Conservation (phyloP, 2,329 filamentous ascomycete species). For the Fusarium secorum region DNA sequence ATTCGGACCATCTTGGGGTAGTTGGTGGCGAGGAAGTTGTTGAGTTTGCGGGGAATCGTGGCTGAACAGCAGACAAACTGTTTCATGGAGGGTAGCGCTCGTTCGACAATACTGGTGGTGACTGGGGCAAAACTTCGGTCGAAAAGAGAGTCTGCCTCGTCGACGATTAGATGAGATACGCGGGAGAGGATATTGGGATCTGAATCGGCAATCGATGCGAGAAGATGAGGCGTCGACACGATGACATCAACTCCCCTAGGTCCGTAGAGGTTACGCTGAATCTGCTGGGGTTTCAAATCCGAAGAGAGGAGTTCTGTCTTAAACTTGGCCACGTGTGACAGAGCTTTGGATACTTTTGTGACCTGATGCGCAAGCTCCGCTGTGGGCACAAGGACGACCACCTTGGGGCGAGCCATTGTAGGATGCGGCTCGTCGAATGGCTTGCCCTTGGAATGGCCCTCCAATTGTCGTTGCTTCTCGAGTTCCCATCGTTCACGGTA, state of each 20-base stretch:
- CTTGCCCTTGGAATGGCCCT: conserved; percentile 64
- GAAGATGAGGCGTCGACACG: conserved; percentile 86
- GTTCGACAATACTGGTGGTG: conserved; percentile 84
- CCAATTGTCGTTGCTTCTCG: conserved; percentile 64
- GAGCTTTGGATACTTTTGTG: conserved; percentile 77
- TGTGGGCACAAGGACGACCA: conserved; percentile 88
- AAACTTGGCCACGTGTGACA: conserved; percentile 88
- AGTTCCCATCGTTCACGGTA: conserved; percentile 64
- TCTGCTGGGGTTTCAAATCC: conserved; percentile 76
- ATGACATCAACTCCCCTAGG: conserved; percentile 84
- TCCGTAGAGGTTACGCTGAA: conserved; percentile 84
- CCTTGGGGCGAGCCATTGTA: conserved; percentile 79
- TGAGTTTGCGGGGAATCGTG: conserved; percentile 89
- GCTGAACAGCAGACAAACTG: conserved; percentile 94
- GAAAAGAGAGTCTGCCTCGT: conserved; percentile 95
- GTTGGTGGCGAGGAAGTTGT: conserved; percentile 80
- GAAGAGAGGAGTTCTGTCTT: conserved; percentile 85
- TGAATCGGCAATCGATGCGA: conserved; percentile 85
- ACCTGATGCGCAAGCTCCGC: conserved; percentile 93
- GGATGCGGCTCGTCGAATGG: conserved; percentile 74
- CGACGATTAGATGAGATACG: conserved; percentile 86
- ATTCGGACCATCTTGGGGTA: conserved; percentile 87
- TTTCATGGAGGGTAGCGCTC: conserved; percentile 79
- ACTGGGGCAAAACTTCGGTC: conserved; percentile 90
- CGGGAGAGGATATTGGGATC: conserved; percentile 94